Evolutionary conservation across 441 rosid species (phyloP), one percentile per base, ranked within the genome.

Genomic region (Adansonia grandidieri): DNA sequence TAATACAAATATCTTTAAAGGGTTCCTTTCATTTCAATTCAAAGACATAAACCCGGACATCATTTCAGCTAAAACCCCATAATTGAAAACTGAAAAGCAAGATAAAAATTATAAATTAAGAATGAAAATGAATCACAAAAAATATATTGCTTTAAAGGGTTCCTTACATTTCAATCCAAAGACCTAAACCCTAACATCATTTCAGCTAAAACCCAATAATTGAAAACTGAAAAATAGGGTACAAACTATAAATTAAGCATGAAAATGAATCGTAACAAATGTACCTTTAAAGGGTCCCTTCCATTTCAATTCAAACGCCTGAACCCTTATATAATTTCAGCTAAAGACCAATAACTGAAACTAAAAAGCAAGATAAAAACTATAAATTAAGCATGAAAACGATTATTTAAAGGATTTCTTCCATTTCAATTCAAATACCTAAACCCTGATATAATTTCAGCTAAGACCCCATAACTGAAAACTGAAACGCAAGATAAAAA

Each of bases 11-110:
- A 62, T 15, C 42, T 37, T 37, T 37, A 37, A 37, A 4, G 5
- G 40, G 40, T 37, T 37, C 40, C 40, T 37, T 37, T 3, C 40
- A 37, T 37, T 37, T 37, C 40, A 79, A 83, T 67, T 81, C 81
- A 6, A 87, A 90, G 50, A 88, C 94, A 92, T 88, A 80, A 70
- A 84, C 6, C 80, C 87, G 74, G 74, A 81, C 47, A 61, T 40
- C 56, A 74, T 73, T 77, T 86, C 80, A 82, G 87, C 81, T 65
- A 44, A 37, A 37, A 76, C 73, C 13, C 53, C 61, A 80, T 19
- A 74, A 72, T n/a, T 40, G 80, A 67, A 80, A 72, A 64, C 40
- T 37, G 40, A 37, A 37, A 37, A 37, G 17, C 32, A 32, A 63
- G 68, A 63, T 6, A 63, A 32, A 32, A 13, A 63, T 14, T 63